Conservation (phyloP, 2,329 filamentous ascomycete species). For the Penicillium aurantiogriseum region DNA sequence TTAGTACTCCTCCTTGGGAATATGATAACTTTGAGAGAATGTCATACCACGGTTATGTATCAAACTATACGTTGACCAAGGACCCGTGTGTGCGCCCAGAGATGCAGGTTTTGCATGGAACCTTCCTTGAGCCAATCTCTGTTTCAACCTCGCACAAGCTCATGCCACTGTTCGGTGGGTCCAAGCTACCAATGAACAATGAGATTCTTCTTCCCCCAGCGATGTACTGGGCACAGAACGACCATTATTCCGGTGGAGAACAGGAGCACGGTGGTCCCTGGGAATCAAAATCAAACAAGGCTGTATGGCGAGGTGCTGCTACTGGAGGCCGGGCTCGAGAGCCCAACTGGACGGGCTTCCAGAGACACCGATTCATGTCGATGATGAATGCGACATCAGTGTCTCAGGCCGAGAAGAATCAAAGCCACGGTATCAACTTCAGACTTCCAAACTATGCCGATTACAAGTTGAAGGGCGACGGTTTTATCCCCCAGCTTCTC, state of each 20-base stretch:
- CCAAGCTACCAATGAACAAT: constrained; percentile 52
- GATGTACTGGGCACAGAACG: constrained; percentile 50
- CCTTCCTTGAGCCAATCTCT: constrained; percentile 51
- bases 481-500: constrained; percentile 43
- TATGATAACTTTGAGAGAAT: constrained; percentile 34
- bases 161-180: constrained; percentile 52
- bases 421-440: constrained; percentile 32
- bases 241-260: constrained; percentile 44
- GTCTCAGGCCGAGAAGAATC: constrained; percentile 46
- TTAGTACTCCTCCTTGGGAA: constrained; percentile 25
- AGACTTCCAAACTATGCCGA: constrained; percentile 38
- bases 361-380: constrained; percentile 71
- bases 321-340: constrained; percentile 48
- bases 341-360: constrained; percentile 68
- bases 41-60: constrained; percentile 47
- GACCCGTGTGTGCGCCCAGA: constrained; percentile 48
- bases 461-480: constrained; percentile 41
- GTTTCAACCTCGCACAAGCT: constrained; percentile 45
- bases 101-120: constrained; percentile 48
- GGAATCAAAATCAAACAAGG: constrained; percentile 42
- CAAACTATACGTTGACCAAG: constrained; percentile 48
- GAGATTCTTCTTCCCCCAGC: constrained; percentile 53
- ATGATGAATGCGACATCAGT: constrained; percentile 69
- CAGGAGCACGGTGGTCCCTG: constrained; percentile 39
- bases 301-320: constrained; percentile 51